These are phyloP conservation scores for Tetradesmus lagerheimii DNA, from an alignment of 139 green algal species.

Conservation along the genomic window DNA sequence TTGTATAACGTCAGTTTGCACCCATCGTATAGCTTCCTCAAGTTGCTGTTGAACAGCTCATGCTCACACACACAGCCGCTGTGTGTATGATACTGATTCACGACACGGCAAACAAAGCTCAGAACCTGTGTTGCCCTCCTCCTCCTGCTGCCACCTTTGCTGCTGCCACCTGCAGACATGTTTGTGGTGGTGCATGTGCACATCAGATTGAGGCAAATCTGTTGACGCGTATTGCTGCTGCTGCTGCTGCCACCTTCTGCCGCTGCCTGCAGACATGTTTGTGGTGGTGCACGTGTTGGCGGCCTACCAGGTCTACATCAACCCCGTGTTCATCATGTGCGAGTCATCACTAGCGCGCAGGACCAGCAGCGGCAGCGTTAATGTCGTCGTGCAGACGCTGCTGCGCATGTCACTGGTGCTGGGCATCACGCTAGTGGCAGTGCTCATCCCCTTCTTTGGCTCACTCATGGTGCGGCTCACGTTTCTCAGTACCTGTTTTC, in stretches of 20 bases:
- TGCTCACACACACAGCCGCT: too few relatives aligned
- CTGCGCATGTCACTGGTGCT: neutral
- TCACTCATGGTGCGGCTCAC: conserved; percentile 18
- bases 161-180: too few relatives aligned
- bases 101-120: too few relatives aligned
- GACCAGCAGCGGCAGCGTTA: neutral
- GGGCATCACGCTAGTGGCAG: neutral
- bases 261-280: conserved; percentile 1
- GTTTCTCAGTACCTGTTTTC: neutral
- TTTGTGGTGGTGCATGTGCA: too few relatives aligned
- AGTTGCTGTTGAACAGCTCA: too few relatives aligned
- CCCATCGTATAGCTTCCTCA: too few relatives aligned
- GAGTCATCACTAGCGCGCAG: neutral
- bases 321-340: conserved; percentile 8
- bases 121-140: too few relatives aligned
- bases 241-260: neutral
- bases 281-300: conserved; percentile 23
- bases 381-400: neutral
- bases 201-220: too few relatives aligned
- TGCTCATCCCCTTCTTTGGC: conserved; percentile 25
- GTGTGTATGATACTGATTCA: too few relatives aligned
- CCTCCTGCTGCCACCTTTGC: too few relatives aligned
- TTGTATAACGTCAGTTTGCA: too few relatives aligned
- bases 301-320: conserved; percentile 36
- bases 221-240: neutral